Conservation (phyloP, 257 asterid genomes). For the Echites panduratus region DNA sequence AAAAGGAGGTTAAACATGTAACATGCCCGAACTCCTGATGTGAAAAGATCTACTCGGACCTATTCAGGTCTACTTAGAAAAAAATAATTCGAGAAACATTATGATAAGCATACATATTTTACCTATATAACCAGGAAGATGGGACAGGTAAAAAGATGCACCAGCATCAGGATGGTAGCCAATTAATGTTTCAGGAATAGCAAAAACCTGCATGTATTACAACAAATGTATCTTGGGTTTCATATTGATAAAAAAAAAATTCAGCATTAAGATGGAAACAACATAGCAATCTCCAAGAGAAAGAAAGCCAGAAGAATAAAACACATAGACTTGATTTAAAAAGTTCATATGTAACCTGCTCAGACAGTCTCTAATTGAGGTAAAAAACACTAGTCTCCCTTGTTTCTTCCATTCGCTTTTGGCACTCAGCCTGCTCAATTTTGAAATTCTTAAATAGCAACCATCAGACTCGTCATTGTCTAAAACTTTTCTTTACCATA, state of each 20-base stretch:
- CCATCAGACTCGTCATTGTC: background rate
- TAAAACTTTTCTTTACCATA: background rate
- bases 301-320: background rate
- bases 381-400: background rate
- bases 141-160: slow-evolving; percentile 93
- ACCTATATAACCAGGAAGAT: slow-evolving; percentile 91
- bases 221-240: slow-evolving; percentile 4
- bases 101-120: background rate
- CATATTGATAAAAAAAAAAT: background rate
- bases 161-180: slow-evolving; percentile 99
- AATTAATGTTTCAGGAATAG: slow-evolving; percentile 86
- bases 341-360: background rate
- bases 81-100: background rate
- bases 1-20: background rate
- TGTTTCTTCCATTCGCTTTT: slow-evolving; percentile 1
- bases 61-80: background rate
- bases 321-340: background rate
- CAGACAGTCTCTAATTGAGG: background rate
- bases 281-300: background rate
- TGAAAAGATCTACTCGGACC: background rate
- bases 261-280: background rate
- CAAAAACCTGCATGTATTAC: slow-evolving; percentile 58
- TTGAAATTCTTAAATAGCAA: background rate
- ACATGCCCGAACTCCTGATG: background rate
- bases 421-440: slow-evolving; percentile 2